Evolutionary conservation across 2,329 filamentous ascomycete genomes (phyloP), one percentile per base, ranked within the genome.

Genomic region (Colletotrichum sidae): DNA sequence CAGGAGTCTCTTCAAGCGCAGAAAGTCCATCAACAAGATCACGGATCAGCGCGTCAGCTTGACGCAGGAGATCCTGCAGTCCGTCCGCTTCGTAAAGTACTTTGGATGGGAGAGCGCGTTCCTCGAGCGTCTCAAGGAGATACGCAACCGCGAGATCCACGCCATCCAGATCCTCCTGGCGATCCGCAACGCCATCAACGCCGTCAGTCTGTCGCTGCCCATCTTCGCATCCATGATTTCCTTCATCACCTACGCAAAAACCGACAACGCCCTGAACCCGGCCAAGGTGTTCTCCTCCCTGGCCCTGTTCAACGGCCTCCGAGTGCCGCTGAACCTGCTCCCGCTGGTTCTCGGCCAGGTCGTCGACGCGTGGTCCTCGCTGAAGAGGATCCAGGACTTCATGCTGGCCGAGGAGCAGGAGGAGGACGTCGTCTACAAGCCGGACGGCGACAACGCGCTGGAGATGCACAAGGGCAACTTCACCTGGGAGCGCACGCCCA

Each of bases 41-140:
- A 98, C 95, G 2, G 95, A 98, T 75, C 92, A 96, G 78, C 88
- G 95, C 68, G 94, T 98, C 8, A 92, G 92, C 56, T 81, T 98
- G 39, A 97, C 94, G 0, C 94, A 97, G 74, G 95, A 98, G 75
- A 97, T 98, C 55, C 74, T 98, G 12, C 91, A 94, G 70, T 92
- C 93, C 0, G 94, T 97, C 33, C 88, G 94, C 34, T 97, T 98
- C 73, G 95, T 98, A 79, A 98, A 98, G 77, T 97, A 89, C 77
- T 98, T 97, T 74, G 94, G 94, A 8, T 98, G 95, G 95, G 95
- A 98, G 75, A 90, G 86, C 63, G 91, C 92, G 39, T 97, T 98
- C 73, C 81, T 97, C 11, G 84, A 89, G 55, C 89, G 94, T 12
- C 84, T 97, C 13, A 87, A 88, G 54, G 85, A 89, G 33, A 91